Evolutionary conservation across 1,139 yeast species (phyloP).

Genomic region (Suhomyces bokatorum): DNA sequence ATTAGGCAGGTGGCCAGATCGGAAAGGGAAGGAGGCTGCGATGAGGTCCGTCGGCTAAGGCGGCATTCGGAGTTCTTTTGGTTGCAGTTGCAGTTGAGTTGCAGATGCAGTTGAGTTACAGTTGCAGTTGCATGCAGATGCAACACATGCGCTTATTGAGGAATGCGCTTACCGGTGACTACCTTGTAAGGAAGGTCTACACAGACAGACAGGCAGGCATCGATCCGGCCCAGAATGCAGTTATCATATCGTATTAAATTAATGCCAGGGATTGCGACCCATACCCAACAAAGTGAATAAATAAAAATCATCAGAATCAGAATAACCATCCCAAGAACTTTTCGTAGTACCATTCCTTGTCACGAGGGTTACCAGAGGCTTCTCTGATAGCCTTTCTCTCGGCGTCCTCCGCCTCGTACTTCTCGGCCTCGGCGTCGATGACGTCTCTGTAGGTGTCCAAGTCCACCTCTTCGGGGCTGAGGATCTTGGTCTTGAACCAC

Average conservation of each 20-base stretch:
- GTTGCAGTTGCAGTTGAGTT: too few relatives aligned
- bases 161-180: too few relatives aligned
- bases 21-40: too few relatives aligned
- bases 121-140: too few relatives aligned
- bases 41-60: too few relatives aligned
- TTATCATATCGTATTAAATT: constrained; percentile 1
- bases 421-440: constrained; percentile 67
- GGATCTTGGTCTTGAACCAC: constrained; percentile 50
- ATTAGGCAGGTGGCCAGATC: too few relatives aligned
- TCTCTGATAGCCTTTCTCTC: constrained; percentile 47
- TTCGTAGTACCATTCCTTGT: constrained; percentile 55
- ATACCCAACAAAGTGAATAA: neutral
- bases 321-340: constrained; percentile 56
- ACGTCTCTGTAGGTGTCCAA: constrained; percentile 62
- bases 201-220: too few relatives aligned
- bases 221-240: too few relatives aligned
- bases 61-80: too few relatives aligned
- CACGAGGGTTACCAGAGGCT: constrained; percentile 45
- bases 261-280: neutral
- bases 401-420: constrained; percentile 44
- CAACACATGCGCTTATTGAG: too few relatives aligned
- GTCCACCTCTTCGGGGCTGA: constrained; percentile 61
- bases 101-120: too few relatives aligned
- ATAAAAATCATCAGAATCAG: constrained; percentile 24
- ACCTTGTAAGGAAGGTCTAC: too few relatives aligned